A percentile compares a stretch with the other conserved stretches of the same genome.
Evolutionary conservation across 306 rosid species (phyloP).

Genomic region (Macrotyloma uniflorum): DNA sequence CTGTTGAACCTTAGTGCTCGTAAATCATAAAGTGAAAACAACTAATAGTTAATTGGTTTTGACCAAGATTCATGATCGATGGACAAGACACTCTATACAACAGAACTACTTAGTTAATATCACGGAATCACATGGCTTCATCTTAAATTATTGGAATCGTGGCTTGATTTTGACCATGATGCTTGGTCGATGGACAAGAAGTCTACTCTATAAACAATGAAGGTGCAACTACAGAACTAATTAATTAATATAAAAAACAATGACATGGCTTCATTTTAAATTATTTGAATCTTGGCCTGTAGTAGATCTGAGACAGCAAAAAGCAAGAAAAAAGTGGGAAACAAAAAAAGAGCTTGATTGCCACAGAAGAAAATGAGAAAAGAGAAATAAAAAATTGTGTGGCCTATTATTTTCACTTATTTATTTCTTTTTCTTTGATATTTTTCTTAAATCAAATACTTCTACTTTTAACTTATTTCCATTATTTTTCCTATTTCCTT

Average conservation of each 20-base stretch:
- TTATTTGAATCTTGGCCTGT: not conserved
- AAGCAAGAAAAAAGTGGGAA: not conserved
- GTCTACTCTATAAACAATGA: not conserved
- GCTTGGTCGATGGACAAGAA: too few relatives aligned
- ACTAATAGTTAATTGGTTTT: constrained; percentile 4
- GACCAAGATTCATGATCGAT: not conserved
- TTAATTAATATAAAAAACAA: not conserved
- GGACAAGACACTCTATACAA: not conserved
- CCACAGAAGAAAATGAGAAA: too few relatives aligned
- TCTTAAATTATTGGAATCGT: constrained; percentile 2
- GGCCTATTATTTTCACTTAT: not conserved
- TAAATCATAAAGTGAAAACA: constrained; percentile 22
- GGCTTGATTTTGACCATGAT: too few relatives aligned
- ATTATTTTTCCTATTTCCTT: too few relatives aligned
- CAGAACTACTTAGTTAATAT: not conserved
- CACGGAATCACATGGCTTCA: constrained; percentile 32
- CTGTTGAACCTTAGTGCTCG: constrained; percentile 9
- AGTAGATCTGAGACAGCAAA: not conserved
- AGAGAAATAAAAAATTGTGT: not conserved
- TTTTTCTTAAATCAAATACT: not conserved
- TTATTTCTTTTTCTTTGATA: too few relatives aligned
- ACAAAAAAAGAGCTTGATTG: too few relatives aligned
- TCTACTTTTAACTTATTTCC: too few relatives aligned
- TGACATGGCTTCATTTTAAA: constrained; percentile 37
- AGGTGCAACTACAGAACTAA: not conserved